These are phyloP conservation scores for Capronia americana DNA, from an alignment of 2,329 filamentous ascomycete species.

Conservation along the genomic window DNA sequence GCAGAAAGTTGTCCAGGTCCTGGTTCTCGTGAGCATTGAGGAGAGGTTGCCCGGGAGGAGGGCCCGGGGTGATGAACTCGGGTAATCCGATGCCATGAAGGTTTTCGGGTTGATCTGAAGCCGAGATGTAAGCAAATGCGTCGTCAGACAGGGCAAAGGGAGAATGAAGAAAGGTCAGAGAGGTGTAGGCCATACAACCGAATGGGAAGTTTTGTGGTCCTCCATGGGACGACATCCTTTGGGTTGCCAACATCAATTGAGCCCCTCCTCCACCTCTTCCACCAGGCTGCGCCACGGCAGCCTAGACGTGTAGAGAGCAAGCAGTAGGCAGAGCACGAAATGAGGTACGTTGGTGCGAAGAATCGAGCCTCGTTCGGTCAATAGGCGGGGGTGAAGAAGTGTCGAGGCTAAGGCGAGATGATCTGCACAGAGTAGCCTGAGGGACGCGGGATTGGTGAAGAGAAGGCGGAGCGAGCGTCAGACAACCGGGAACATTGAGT, in stretches of 20 bases:
- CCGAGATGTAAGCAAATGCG: conserved; percentile 25
- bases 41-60: conserved; percentile 37
- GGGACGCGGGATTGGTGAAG: neutral
- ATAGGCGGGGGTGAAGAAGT: neutral
- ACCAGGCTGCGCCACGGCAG: conserved; percentile 29
- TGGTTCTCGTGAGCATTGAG: conserved; percentile 39
- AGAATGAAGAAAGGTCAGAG: neutral
- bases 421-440: neutral
- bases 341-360: neutral
- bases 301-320: conserved; percentile 17
- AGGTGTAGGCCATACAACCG: conserved; percentile 36
- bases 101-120: conserved; percentile 36
- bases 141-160: neutral
- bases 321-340: conserved; percentile 9
- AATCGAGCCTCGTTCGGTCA: neutral
- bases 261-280: conserved; percentile 27
- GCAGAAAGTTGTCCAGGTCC: conserved; percentile 39
- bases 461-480: conserved; percentile 3
- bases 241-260: conserved; percentile 38
- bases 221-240: conserved; percentile 41
- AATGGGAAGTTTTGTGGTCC: conserved; percentile 40
- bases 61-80: conserved; percentile 37
- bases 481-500: conserved; percentile 4
- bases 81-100: conserved; percentile 39
- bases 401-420: neutral